A percentile compares a stretch with the other conserved stretches of the same genome.
These are phyloP conservation scores for Pythium myriotylum DNA, from an alignment of 352 stramenopile species.

Conservation along the genomic window DNA sequence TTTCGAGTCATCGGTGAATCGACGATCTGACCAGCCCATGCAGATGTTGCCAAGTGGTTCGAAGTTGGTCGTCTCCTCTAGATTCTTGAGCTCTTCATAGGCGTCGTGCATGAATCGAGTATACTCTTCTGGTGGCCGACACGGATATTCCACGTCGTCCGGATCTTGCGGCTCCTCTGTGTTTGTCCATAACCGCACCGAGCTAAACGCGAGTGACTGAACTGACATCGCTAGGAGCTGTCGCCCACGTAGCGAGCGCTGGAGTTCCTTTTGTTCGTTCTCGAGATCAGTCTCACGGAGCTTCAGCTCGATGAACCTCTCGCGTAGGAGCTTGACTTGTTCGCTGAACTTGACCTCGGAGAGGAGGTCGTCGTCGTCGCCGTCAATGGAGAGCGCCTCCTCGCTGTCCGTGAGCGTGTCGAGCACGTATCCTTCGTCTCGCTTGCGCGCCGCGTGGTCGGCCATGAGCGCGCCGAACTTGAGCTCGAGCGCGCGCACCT, in stretches of 20 bases:
- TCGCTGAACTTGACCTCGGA: conserved; percentile 23
- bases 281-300: conserved; percentile 10
- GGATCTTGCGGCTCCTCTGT: background rate
- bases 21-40: conserved; percentile 65
- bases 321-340: conserved; percentile 8
- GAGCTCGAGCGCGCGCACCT: conserved; percentile 13
- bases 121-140: conserved; percentile 12
- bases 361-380: background rate
- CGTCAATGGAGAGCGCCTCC: background rate
- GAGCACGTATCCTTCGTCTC: background rate
- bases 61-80: conserved; percentile 12
- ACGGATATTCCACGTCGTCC: background rate
- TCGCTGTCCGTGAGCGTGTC: conserved; percentile 1
- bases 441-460: conserved; percentile 1
- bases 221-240: conserved; percentile 19
- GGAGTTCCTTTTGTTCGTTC: conserved; percentile 17
- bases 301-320: conserved; percentile 26
- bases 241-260: conserved; percentile 14
- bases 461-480: conserved; percentile 15
- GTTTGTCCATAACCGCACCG: conserved; percentile 10
- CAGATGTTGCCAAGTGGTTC: conserved; percentile 15
- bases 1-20: conserved; percentile 36
- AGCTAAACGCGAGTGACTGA: conserved; percentile 15
- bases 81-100: conserved; percentile 11
- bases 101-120: conserved; percentile 10